Evolutionary conservation across 805 yeast genomes (phyloP), one percentile per base, ranked within the genome.

Genomic region (Metschnikowia drakensbergensis): DNA sequence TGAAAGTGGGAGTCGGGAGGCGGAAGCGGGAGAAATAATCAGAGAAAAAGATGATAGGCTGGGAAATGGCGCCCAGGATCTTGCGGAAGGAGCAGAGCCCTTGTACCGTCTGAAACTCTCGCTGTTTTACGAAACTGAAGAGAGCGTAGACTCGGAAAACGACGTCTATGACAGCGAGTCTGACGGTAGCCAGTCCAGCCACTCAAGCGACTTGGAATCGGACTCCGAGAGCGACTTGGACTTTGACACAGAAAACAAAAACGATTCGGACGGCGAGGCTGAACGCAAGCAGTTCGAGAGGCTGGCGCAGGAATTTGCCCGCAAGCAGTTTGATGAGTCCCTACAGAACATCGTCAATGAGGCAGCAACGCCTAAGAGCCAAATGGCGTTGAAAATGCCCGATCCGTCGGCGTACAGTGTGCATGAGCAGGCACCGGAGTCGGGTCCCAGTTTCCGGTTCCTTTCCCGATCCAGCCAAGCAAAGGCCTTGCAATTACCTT

Each of bases 401-500:
- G 52, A 58, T 1, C 59, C 61, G 1, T 52, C 62, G 9, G 40
- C 48, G 31, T 34, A 50, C 17, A 42, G 36, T 5, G 32, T 39
- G 7, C 42, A 48, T 9, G 57, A 8, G 44, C 50, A 41, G 65
- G 76, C 28, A 61, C 77, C 26, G 11, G 46, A 40, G 5, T 37
- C 39, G 3, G 40, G 51, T 26, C 35, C 42, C 37, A 35, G 43
- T 10, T 84, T 84, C 60, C 76, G 80, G 3, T 71, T 85, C 47
- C 62, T 85, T 46, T 77, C 84, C 6, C 80, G 74, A 54, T 64
- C 72, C 27, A 86, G 83, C 22, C 76, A 75, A 56, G 66, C 79
- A 1, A 74, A 74, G 43, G 72, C 67, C 31, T 59, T 85, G 26
- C 63, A 60, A 4, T 63, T 86, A 32, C 89, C 90, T 0, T 64